A percentile compares a stretch with the other conserved stretches of the same genome.
phyloP scores from a whole-genome alignment of 2,329 filamentous ascomycete genomes.

The Apiospora pterosperma region DNA sequence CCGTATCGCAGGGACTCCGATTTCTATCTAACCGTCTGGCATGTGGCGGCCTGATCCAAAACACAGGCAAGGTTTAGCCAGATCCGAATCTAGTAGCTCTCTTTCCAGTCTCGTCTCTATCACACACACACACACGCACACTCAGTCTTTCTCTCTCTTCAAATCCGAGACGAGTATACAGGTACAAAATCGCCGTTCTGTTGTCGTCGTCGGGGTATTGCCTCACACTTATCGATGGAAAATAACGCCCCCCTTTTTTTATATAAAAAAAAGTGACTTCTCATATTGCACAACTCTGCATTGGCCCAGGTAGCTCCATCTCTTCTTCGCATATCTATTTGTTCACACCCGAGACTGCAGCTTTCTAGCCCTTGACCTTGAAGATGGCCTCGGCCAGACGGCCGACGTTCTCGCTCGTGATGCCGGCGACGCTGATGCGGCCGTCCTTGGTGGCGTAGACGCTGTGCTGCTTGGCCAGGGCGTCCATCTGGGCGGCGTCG shows the following conservation, averaged over 20 bases:
- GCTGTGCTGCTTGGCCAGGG: constrained; percentile 89
- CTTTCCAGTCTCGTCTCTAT: not conserved
- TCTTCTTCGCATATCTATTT: not conserved
- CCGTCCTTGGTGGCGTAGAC: constrained; percentile 96
- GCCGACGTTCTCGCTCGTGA: constrained; percentile 75
- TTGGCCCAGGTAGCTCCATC: not conserved
- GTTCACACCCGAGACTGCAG: not conserved
- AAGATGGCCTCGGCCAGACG: constrained; percentile 80
- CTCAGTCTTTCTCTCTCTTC: not conserved
- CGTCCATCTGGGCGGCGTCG: constrained; percentile 85
- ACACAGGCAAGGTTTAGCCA: not conserved
- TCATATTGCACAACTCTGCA: not conserved
- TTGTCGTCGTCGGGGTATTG: not conserved
- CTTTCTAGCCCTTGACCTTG: constrained; percentile 73
- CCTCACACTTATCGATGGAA: not conserved
- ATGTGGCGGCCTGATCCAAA: not conserved
- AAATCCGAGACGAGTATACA: not conserved
- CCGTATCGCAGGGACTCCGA: not conserved
- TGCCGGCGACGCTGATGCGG: constrained; percentile 81
- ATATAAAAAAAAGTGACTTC: not conserved
- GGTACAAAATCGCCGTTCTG: not conserved
- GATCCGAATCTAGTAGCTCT: not conserved
- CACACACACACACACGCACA: not conserved
- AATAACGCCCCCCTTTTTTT: not conserved
- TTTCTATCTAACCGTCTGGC: not conserved